Conservation (phyloP, 2,329 filamentous ascomycete species). For the Beauveria sp. region DNA sequence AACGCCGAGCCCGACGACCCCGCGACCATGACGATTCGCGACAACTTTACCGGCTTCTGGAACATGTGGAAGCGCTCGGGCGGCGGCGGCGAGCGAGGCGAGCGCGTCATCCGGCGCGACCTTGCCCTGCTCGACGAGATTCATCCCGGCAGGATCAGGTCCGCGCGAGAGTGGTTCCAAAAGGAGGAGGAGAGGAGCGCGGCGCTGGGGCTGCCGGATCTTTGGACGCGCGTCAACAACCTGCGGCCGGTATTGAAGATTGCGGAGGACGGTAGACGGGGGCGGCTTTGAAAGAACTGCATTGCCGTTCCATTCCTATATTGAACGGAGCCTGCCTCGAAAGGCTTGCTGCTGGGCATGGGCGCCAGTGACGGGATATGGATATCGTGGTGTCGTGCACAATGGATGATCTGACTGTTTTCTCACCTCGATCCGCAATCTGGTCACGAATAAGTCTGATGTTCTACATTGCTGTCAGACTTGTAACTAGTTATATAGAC, state of each 20-base stretch:
- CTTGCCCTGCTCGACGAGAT: slow-evolving; percentile 44
- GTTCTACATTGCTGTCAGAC: too few relatives aligned
- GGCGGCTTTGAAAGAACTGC: slow-evolving; percentile 7
- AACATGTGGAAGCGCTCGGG: slow-evolving; percentile 35
- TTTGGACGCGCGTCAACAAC: slow-evolving; percentile 15
- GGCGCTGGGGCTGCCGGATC: slow-evolving; percentile 7
- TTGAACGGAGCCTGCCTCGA: not conserved
- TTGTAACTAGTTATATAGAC: too few relatives aligned
- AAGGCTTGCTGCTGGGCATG: not conserved
- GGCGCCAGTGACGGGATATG: too few relatives aligned
- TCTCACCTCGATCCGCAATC: too few relatives aligned
- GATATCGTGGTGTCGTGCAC: too few relatives aligned
- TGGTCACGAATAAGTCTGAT: too few relatives aligned
- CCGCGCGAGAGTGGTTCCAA: slow-evolving; percentile 40
- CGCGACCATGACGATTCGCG: slow-evolving; percentile 28
- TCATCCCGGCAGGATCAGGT: slow-evolving; percentile 38
- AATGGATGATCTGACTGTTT: too few relatives aligned
- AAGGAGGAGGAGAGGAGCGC: slow-evolving; percentile 27
- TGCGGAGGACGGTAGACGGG: slow-evolving; percentile 14
- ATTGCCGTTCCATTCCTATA: not conserved
- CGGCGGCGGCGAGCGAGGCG: slow-evolving; percentile 20
- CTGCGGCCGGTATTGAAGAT: slow-evolving; percentile 15
- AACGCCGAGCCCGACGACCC: slow-evolving; percentile 24
- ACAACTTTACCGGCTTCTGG: slow-evolving; percentile 47
- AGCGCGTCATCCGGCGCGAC: slow-evolving; percentile 35